phyloP scores from a whole-genome alignment of 1,139 yeast species.

The Protomyces macrosporus region DNA sequence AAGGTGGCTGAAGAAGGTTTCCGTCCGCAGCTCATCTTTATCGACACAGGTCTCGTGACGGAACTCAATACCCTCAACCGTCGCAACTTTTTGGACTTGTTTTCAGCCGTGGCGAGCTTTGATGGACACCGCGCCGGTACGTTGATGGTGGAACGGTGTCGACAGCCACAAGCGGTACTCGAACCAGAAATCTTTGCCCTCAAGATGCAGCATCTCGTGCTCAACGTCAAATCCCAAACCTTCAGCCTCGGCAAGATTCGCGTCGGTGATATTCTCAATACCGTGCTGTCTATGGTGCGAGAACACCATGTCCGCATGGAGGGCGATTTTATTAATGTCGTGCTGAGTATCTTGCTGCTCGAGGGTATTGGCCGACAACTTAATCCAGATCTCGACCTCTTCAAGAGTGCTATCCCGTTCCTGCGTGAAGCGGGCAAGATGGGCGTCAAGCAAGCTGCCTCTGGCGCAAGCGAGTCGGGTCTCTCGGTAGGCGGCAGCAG shows the following conservation, averaged over 20 bases:
- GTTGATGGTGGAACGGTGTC: constrained; percentile 85
- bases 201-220: constrained; percentile 77
- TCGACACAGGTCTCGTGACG: constrained; percentile 90
- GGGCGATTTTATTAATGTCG: constrained; percentile 89
- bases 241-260: constrained; percentile 89
- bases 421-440: constrained; percentile 73
- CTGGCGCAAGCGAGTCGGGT: background rate
- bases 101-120: constrained; percentile 81
- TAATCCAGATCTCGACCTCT: constrained; percentile 85
- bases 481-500: constrained; percentile 38
- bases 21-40: constrained; percentile 80
- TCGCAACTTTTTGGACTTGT: constrained; percentile 78
- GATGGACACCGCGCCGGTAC: constrained; percentile 95
- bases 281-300: constrained; percentile 84
- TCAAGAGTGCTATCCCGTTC: constrained; percentile 86
- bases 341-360: constrained; percentile 77
- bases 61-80: constrained; percentile 74
- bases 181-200: constrained; percentile 79
- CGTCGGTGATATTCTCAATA: constrained; percentile 83
- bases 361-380: constrained; percentile 95
- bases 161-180: constrained; percentile 88
- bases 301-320: constrained; percentile 96
- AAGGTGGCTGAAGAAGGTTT: constrained; percentile 57
- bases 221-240: constrained; percentile 74
- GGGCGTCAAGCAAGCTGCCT: constrained; percentile 45